These are phyloP conservation scores for Ceratocystis variospora DNA, from an alignment of 2,329 filamentous ascomycete genomes.

Conservation along the genomic window DNA sequence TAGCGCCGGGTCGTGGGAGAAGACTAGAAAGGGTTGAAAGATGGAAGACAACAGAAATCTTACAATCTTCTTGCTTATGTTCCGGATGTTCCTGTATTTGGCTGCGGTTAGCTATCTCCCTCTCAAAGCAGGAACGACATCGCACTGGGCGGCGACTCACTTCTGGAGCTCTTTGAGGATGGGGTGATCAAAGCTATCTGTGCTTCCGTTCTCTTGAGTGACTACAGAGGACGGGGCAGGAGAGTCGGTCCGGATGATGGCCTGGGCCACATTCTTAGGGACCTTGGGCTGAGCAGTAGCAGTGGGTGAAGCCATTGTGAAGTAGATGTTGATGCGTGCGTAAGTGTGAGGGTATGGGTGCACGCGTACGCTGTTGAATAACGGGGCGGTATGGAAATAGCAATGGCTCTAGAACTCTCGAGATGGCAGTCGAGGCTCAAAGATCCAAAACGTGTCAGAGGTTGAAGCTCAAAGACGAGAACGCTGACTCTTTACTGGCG, in stretches of 20 bases:
- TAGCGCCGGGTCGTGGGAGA: neutral
- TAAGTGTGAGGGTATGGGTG: neutral
- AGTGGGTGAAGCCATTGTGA: constrained; percentile 37
- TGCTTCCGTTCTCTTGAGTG: constrained; percentile 37
- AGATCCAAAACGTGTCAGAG: neutral
- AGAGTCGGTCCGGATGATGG: constrained; percentile 44
- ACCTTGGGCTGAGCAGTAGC: constrained; percentile 48
- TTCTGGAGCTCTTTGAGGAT: constrained; percentile 85
- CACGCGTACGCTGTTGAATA: neutral
- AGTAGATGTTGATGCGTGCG: constrained; percentile 7
- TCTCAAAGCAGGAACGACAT: neutral
- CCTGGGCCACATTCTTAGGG: constrained; percentile 43
- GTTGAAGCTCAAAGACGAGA: neutral
- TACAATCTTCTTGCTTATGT: constrained; percentile 88
- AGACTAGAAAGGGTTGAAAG: neutral
- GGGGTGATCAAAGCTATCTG: constrained; percentile 53
- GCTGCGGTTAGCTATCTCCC: constrained; percentile 19
- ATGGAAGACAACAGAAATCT: constrained; percentile 28
- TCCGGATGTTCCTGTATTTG: constrained; percentile 62
- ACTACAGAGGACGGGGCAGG: constrained; percentile 39
- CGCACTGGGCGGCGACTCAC: constrained; percentile 37
- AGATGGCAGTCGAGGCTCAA: neutral
- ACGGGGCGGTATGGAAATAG: neutral
- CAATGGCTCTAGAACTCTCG: neutral
- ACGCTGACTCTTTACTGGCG: neutral